Evolutionary conservation across 2,329 filamentous ascomycete genomes (phyloP).

Genomic region (Colletotrichum plurivorum): DNA sequence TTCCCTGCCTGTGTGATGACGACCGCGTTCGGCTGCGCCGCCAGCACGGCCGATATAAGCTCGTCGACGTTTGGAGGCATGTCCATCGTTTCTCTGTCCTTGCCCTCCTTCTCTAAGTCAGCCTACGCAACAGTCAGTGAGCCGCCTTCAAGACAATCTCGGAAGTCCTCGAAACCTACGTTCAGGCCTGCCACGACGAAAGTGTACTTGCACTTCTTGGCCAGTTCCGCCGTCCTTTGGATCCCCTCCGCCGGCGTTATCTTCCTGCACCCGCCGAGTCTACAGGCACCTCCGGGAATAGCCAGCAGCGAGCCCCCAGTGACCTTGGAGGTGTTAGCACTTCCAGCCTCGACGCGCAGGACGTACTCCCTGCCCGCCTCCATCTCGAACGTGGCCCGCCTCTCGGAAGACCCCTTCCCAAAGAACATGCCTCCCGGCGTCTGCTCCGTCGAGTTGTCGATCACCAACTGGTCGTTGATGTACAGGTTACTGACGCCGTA

Average conservation of each 20-base stretch:
- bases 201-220: slow-evolving; percentile 80
- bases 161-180: slow-evolving; percentile 41
- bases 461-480: slow-evolving; percentile 72
- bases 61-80: slow-evolving; percentile 77
- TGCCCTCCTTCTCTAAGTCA: slow-evolving; percentile 81
- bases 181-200: slow-evolving; percentile 82
- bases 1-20: slow-evolving; percentile 81
- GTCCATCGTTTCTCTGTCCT: slow-evolving; percentile 80
- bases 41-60: slow-evolving; percentile 75
- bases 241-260: slow-evolving; percentile 73
- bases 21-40: slow-evolving; percentile 74
- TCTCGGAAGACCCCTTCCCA: slow-evolving; percentile 75
- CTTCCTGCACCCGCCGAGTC: slow-evolving; percentile 72
- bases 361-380: slow-evolving; percentile 71
- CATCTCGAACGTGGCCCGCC: slow-evolving; percentile 70
- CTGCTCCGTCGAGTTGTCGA: slow-evolving; percentile 77
- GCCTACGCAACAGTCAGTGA: slow-evolving; percentile 40
- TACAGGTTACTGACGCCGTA: slow-evolving; percentile 75
- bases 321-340: slow-evolving; percentile 70
- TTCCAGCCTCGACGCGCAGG: slow-evolving; percentile 71
- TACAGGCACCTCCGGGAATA: slow-evolving; percentile 72
- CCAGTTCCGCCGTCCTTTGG: slow-evolving; percentile 75
- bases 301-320: slow-evolving; percentile 59
- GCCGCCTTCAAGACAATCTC: no score
- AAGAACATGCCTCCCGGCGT: slow-evolving; percentile 74